phyloP scores from a whole-genome alignment of 1,284 basidiomycete species.

The Pseudozyma pruni region DNA sequence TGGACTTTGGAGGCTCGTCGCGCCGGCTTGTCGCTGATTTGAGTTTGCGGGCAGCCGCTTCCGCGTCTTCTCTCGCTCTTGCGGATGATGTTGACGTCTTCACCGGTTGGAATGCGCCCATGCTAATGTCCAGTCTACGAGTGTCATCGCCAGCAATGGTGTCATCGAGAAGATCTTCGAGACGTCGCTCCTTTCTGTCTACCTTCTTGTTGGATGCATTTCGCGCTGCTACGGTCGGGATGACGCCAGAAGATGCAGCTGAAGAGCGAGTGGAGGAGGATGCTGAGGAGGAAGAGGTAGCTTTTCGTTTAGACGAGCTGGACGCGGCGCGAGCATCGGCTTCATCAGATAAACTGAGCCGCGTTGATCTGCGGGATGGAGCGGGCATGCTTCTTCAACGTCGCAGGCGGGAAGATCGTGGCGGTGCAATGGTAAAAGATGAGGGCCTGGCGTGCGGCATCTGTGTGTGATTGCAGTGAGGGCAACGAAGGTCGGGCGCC shows the following conservation, averaged over 20 bases:
- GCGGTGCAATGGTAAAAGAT: conserved; percentile 3
- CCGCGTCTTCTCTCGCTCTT: conserved; percentile 14
- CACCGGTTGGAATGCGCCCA: conserved; percentile 35
- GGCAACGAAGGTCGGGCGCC: too few relatives aligned
- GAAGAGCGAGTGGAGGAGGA: conserved; percentile 39
- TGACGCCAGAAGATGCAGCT: conserved; percentile 42
- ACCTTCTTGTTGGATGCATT: conserved; percentile 24
- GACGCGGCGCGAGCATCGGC: conserved; percentile 20
- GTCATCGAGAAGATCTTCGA: conserved; percentile 43
- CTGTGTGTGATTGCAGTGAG: conserved; percentile 7
- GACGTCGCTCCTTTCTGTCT: conserved; percentile 29
- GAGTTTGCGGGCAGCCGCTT: conserved; percentile 29
- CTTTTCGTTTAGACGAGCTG: conserved; percentile 18
- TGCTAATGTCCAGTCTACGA: conserved; percentile 33
- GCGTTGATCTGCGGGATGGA: conserved; percentile 35
- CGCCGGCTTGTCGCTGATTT: conserved; percentile 22
- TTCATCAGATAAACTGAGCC: conserved; percentile 35
- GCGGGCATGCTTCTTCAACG: conserved; percentile 27
- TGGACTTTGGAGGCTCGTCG: conserved; percentile 24
- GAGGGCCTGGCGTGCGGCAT: conserved; percentile 23
- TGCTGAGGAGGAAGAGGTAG: conserved; percentile 15
- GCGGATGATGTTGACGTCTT: conserved; percentile 15
- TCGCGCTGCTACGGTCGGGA: conserved; percentile 45
- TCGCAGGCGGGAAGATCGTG: conserved; percentile 7
- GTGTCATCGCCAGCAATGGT: conserved; percentile 31